phyloP scores from a whole-genome alignment of 192 early-diverging fungal species.

The Gonapodya sp. region DNA sequence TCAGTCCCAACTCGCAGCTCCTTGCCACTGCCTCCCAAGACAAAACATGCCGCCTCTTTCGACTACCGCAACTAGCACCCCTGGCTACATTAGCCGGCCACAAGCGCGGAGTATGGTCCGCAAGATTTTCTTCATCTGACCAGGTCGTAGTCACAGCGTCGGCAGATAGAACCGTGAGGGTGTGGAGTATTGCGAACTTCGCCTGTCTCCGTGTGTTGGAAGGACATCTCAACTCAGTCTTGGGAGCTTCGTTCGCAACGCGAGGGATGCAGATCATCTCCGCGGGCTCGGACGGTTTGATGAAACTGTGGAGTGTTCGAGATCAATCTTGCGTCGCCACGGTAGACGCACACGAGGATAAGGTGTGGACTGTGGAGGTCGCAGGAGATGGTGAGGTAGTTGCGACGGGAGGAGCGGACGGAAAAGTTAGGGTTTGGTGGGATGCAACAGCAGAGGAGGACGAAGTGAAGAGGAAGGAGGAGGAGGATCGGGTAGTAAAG shows the following conservation, averaged over 20 bases:
- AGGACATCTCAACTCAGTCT: slow-evolving; percentile 93
- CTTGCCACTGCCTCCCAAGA: slow-evolving; percentile 94
- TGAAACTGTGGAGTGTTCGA: slow-evolving; percentile 95
- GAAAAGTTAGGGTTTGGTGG: slow-evolving; percentile 83
- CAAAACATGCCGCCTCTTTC: slow-evolving; percentile 90
- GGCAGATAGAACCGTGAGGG: slow-evolving; percentile 85
- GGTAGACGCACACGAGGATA: slow-evolving; percentile 89
- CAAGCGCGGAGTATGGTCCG: slow-evolving; percentile 88
- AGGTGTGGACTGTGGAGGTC: slow-evolving; percentile 79
- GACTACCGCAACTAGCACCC: slow-evolving; percentile 64
- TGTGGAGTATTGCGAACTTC: slow-evolving; percentile 87
- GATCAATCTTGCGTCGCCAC: slow-evolving; percentile 81
- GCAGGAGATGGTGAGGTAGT: slow-evolving; percentile 54
- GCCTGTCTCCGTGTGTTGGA: slow-evolving; percentile 88
- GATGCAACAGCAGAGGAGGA: slow-evolving; percentile 81
- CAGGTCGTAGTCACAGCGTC: slow-evolving; percentile 85
- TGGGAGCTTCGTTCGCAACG: slow-evolving; percentile 75
- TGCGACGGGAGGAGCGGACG: slow-evolving; percentile 87
- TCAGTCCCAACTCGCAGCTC: slow-evolving; percentile 82
- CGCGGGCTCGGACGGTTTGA: slow-evolving; percentile 80
- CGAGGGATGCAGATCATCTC: slow-evolving; percentile 81
- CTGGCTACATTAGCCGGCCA: slow-evolving; percentile 82
- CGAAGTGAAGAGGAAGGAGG: slow-evolving; percentile 52
- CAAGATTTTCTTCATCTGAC: slow-evolving; percentile 92
- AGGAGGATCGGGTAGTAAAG: slow-evolving; percentile 65